These are phyloP conservation scores for Botrytis aclada DNA, from an alignment of 2,329 filamentous ascomycete genomes.

Conservation along the genomic window DNA sequence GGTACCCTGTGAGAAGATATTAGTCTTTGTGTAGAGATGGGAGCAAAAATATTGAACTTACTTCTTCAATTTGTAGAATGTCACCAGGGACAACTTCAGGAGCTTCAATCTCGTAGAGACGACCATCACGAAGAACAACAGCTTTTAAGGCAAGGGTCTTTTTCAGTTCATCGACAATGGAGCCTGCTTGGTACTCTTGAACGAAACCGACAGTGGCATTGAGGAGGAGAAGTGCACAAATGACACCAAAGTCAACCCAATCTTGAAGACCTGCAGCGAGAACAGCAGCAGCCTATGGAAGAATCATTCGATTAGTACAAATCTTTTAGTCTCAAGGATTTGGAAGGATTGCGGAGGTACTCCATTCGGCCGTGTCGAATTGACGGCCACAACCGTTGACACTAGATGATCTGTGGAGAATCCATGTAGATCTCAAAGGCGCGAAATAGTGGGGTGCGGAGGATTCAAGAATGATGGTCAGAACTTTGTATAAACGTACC, in stretches of 20 bases:
- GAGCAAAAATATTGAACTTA: conserved; percentile 32
- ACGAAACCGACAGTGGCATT: conserved; percentile 85
- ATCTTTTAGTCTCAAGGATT: not conserved
- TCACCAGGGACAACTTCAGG: conserved; percentile 85
- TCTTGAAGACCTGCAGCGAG: conserved; percentile 80
- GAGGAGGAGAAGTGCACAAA: conserved; percentile 76
- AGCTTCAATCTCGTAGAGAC: conserved; percentile 74
- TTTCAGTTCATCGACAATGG: conserved; percentile 87
- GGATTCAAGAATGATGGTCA: conserved; percentile 19
- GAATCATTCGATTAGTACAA: conserved; percentile 15
- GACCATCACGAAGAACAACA: conserved; percentile 77
- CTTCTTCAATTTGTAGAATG: conserved; percentile 83
- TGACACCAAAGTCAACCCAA: conserved; percentile 93
- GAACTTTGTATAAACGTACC: conserved; percentile 47
- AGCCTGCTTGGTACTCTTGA: conserved; percentile 86
- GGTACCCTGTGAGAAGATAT: conserved; percentile 55
- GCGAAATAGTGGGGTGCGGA: conserved; percentile 4
- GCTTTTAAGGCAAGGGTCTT: conserved; percentile 87
- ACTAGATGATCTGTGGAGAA: conserved; percentile 9
- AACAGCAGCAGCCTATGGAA: conserved; percentile 58
- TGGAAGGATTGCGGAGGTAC: not conserved
- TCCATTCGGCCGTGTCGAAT: not conserved
- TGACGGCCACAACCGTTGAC: not conserved
- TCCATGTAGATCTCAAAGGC: conserved; percentile 7
- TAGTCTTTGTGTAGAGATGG: conserved; percentile 7